These are phyloP conservation scores for Rachicladosporium sp. DNA, from an alignment of 2,329 filamentous ascomycete species.

Conservation along the genomic window DNA sequence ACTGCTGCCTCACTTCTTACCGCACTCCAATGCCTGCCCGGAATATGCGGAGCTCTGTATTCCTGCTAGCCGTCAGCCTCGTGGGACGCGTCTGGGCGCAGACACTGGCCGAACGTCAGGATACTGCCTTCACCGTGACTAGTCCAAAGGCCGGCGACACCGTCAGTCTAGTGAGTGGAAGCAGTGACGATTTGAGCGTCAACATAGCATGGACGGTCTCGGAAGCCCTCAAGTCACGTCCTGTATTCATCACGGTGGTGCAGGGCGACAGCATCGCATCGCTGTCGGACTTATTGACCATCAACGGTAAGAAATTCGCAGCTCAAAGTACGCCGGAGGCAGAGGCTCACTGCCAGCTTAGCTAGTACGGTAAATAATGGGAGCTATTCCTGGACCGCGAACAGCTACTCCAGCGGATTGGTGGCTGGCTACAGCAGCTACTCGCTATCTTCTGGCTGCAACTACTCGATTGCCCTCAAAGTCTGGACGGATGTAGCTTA, in stretches of 20 bases:
- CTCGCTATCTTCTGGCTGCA: slow-evolving; percentile 4
- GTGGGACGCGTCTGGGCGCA: too few species aligned
- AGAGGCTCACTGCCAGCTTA: not conserved
- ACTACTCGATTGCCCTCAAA: slow-evolving; percentile 7
- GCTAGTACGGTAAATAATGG: slow-evolving; percentile 3
- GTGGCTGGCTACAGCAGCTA: slow-evolving; percentile 1
- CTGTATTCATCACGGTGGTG: slow-evolving; percentile 2
- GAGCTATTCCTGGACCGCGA: slow-evolving; percentile 3
- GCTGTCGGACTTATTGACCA: not conserved
- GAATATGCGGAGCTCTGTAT: too few species aligned
- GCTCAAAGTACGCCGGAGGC: too few species aligned
- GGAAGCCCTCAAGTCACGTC: not conserved
- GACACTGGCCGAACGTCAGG: too few species aligned
- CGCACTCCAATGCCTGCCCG: too few species aligned
- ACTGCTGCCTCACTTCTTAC: too few species aligned
- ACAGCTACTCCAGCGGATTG: slow-evolving; percentile 2
- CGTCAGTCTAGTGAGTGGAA: not conserved
- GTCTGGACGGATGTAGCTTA: slow-evolving; percentile 6
- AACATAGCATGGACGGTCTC: slow-evolving; percentile 4
- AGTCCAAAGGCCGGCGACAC: slow-evolving; percentile 3
- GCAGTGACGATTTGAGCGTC: not conserved
- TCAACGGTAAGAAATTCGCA: not conserved
- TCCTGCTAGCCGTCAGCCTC: too few species aligned
- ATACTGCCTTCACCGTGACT: not conserved
- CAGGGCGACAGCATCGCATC: slow-evolving; percentile 2